Base-by-base conservation (phyloP, 305 asterid species). In the Fraxinus sp. region DNA sequence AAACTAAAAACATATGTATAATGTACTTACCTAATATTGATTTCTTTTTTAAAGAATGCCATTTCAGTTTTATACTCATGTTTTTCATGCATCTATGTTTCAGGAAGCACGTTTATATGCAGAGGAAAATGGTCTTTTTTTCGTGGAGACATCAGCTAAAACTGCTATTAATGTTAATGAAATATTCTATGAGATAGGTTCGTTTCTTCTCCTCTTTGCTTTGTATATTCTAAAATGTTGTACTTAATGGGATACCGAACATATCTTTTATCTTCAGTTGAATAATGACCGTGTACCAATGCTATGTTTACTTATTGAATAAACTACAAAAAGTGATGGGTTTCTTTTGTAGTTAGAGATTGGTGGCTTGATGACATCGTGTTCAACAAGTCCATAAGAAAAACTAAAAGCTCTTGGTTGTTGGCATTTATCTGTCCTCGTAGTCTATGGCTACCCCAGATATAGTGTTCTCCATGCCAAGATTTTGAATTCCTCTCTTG, bases 121-220 rank as follows among this genome's bases (percentile, higher is more conserved):
- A 5, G 97, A 95, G 55, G 98, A 95, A 86, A 92, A 92, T 84
- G 95, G 94, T 73, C 93, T 95, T 33, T 93, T 95, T 82, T 93
- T 91, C 92, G 82, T 91, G 88, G 98, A 95, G 86, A 93, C 98
- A 28, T 95, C 98, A 78, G 98, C 98, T 39, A 95, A 95, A 90
- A 91, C 94, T 83, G 97, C 98, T 4, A 88, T 83, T 36, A 93
- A 95, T 79, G 97, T 93, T 80, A 91, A 93, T 76, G 98, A 92
- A 10, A 83, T 92, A 55, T 95, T 95, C 89, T 91, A 89, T 75
- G 98, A 95, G 87, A 93, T 92, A 90, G 98, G 98, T 93, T 82
- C 66, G 79, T 72, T 82, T 59, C 44, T 85, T 78, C 73, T 46
- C 78, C 18, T 39, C 59, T 59, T 13, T 78, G 66, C 26, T 73